Evolutionary conservation across 1,284 basidiomycete species (phyloP), one percentile per base, ranked within the genome.

Genomic region (Ustanciosporium gigantosporum): DNA sequence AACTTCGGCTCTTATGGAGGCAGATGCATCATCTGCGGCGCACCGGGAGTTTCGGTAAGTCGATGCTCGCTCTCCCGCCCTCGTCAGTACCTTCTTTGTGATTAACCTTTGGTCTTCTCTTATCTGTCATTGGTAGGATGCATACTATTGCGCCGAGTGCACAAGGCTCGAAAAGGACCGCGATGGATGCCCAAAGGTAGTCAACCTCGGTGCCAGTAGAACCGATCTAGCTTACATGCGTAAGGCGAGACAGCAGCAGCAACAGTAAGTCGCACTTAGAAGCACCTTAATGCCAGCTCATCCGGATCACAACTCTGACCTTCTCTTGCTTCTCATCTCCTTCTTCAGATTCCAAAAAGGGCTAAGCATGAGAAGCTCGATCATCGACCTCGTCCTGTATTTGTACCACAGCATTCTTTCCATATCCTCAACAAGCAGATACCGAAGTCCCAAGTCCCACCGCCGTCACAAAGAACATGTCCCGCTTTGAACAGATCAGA

Each of bases 171-270:
- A 99, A 79, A 98, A 98, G 77, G 94, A 97, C 74, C 82, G 95
- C 24, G 95, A 99, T 77, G 95, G 95, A 0, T 99, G 95, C 81
- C 93, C 93, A 2, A 96, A 97, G 83, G 95, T 98, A 66, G 91
- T 98, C 70, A 98, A 98, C 74, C 82, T 95, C 16, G 92, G 92
- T 53, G 88, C 66, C 14, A 71, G 68, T 32, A 36, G 69, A 37
- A 72, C 69, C 20, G 69, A 72, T 34, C 50, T 72, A 3, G 69
- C 61, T 31, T 72, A 72, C 44, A 34, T 68, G n/a, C 59, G 68
- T 40, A 72, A 72, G 40, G 60, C 65, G 19, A 59, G 67, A 31
- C 41, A 71, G 17, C 51, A 59, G 29, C 65, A 72, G 36, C 47
- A 65, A 50, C 60, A 55, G 57, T 66, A 23, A 58, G 61, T 52